Evolutionary conservation across 345 rosid species (phyloP).

Genomic region (Gossypium stocksii): DNA sequence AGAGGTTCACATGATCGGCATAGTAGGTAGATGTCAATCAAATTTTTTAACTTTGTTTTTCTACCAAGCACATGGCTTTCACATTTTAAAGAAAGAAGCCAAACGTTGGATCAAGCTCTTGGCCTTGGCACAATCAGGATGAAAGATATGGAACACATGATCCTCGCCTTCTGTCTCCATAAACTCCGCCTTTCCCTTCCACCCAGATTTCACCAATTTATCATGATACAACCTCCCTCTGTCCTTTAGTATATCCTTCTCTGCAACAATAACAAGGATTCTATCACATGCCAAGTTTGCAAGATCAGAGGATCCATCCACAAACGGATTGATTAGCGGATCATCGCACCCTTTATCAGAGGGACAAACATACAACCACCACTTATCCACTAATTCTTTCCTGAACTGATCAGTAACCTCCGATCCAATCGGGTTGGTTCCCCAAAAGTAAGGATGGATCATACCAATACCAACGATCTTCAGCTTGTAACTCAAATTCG

Average conservation of each 20-base stretch:
- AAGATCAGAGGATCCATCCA: conserved; percentile 33
- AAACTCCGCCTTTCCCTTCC: conserved; percentile 51
- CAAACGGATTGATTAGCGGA: conserved; percentile 69
- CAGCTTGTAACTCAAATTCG: conserved; percentile 17
- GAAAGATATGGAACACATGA: conserved; percentile 68
- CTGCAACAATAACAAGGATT: conserved; percentile 51
- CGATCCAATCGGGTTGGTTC: conserved; percentile 49
- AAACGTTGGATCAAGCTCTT: conserved; percentile 34
- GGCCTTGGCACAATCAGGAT: conserved; percentile 47
- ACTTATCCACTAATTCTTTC: conserved; percentile 63
- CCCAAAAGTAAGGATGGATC: conserved; percentile 78
- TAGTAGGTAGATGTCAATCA: no score
- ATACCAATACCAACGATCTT: conserved; percentile 55
- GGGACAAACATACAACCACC: conserved; percentile 76
- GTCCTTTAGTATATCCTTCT: conserved; percentile 52
- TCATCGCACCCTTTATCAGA: conserved; percentile 69
- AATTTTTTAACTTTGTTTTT: no score
- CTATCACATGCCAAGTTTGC: conserved; percentile 44
- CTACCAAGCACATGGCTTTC: not conserved
- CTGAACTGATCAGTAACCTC: conserved; percentile 39
- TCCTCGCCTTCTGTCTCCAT: conserved; percentile 56
- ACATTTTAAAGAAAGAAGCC: conserved; percentile 41
- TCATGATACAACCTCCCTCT: conserved; percentile 59
- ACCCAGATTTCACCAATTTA: conserved; percentile 37
- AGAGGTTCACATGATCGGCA: not conserved